Base-by-base conservation (phyloP, 331 rosid genomes). In the Acacia concinna region DNA sequence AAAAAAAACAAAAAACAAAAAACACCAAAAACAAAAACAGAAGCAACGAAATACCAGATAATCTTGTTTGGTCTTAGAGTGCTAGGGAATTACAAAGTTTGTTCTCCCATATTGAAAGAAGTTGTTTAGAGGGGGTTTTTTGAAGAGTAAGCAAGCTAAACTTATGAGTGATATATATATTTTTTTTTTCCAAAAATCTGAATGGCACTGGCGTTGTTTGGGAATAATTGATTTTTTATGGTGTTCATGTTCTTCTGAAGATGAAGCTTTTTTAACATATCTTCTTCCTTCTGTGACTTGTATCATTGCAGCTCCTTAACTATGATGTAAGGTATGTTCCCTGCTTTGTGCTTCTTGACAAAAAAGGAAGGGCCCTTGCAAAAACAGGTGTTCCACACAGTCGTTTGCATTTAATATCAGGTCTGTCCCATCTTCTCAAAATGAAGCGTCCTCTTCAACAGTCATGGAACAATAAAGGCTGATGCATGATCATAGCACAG, bases 281-380 rank as follows among this genome's bases (percentile, higher is more conserved):
- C 35, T 18, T 73, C n/a, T 64, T 5, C 21, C 13, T 76, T 41
- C 75, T 78, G 68, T 81, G 78, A 40, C 49, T 79, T 7, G 68
- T 81, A 44, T 44, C 30, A 25, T 51, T 90, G 90, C 93, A 95
- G 99, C 90, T 90, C 56, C 94, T 93, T 77, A 90, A 90, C 74
- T 95, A 95, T 76, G 99, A 85, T 81, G 89, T 95, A 54, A 77
- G 85, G 72, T 95, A 95, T 79, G 99, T 95, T 40, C 99, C 97
- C 12, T 95, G 98, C 88, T 95, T 95, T 79, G 97, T 93, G 74
- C 83, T 93, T 70, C 81, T 95, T 69, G 99, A 93, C 91, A 84
- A 88, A 86, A 86, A 86, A 8, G 98, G 98, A 71, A 91, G 81
- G 76, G 97, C 97, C 40, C 89, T 93, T 41, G 97, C 99, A 20